Evolutionary conservation across 2,329 filamentous ascomycete species (phyloP).

Genomic region (Cyphellophora europaea): DNA sequence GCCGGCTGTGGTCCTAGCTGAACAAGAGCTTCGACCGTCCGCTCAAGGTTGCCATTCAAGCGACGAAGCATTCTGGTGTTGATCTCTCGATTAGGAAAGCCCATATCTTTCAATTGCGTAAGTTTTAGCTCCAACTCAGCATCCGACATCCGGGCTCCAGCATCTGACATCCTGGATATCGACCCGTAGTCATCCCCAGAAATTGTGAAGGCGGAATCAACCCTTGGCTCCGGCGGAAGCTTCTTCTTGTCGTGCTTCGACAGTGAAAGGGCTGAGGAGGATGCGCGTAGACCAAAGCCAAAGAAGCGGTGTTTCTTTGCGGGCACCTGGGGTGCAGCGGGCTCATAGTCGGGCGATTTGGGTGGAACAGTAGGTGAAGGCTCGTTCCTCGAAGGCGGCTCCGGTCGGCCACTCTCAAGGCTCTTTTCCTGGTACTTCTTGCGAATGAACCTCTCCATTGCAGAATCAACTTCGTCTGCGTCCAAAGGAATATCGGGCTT

Average conservation of each 20-base stretch:
- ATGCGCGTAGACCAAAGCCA: conserved; percentile 57
- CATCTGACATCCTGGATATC: conserved; percentile 13
- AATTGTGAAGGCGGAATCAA: conserved; percentile 17
- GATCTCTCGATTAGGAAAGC: conserved; percentile 72
- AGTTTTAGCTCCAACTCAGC: conserved; percentile 64
- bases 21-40: conserved; percentile 74
- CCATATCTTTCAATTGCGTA: conserved; percentile 74
- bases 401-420: conserved; percentile 37
- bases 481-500: conserved; percentile 81
- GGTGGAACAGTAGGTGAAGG: conserved; percentile 45
- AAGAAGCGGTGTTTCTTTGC: conserved; percentile 50
- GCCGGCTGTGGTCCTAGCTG: conserved; percentile 60
- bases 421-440: conserved; percentile 76
- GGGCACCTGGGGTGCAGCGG: conserved; percentile 42
- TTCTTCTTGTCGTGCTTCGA: conserved; percentile 35
- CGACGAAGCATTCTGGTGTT: conserved; percentile 76
- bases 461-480: conserved; percentile 82
- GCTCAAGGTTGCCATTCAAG: conserved; percentile 75
- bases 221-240: conserved; percentile 22
- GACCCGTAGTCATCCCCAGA: conserved; percentile 15
- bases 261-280: conserved; percentile 59
- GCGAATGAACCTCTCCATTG: conserved; percentile 90
- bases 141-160: conserved; percentile 13
- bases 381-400: conserved; percentile 24
- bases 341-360: conserved; percentile 40